Base-by-base conservation (phyloP, 2,329 filamentous ascomycete genomes). In the Phialophora tarda region DNA sequence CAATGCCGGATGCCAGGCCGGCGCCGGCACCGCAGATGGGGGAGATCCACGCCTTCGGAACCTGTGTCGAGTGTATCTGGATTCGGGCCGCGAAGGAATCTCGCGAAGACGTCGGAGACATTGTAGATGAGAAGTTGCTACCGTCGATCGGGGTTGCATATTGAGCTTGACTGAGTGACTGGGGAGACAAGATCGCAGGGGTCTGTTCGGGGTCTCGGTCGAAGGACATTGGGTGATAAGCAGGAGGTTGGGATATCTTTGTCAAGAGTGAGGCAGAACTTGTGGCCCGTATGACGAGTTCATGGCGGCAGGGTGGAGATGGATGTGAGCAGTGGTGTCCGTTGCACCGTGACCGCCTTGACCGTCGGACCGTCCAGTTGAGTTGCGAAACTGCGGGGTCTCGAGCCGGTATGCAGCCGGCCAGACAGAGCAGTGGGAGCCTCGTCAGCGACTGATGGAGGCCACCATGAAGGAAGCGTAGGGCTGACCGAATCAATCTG, bases 1-100 rank as follows among this genome's bases (percentile, higher is more conserved):
- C 91, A 63, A 99, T 87, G 59, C 95, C 95, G 7, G 93, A 97
- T 24, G 92, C 93, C 74, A 98, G 92, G 58, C 95, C 95, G 59
- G 93, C 94, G 65, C 92, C 84, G 57, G 93, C 94, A 63, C 95
- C 95, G 51, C 92, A 90, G 64, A 97, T 83, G 69, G 92, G 92
- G 77, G 96, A 92, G 77, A 98, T 81, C 66, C 83, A 84, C 59
- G 81, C 78, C 65, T 84, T 81, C 32, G 87, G 85, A 59, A 89
- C 77, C 44, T 77, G 79, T 66, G 79, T 80, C 53, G 80, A 78
- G 67, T 80, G 75, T 63, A 79, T 74, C 69, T 82, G 76, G 64
- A 82, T 64, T 63, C 78, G 78, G 53, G 73, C 74, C 63, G 74
- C 61, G 48, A 81, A 66, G 48, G 73, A 71, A 34, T 69, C 65